phyloP scores from a whole-genome alignment of 179 eudicot species.

The Beta corolliflora region DNA sequence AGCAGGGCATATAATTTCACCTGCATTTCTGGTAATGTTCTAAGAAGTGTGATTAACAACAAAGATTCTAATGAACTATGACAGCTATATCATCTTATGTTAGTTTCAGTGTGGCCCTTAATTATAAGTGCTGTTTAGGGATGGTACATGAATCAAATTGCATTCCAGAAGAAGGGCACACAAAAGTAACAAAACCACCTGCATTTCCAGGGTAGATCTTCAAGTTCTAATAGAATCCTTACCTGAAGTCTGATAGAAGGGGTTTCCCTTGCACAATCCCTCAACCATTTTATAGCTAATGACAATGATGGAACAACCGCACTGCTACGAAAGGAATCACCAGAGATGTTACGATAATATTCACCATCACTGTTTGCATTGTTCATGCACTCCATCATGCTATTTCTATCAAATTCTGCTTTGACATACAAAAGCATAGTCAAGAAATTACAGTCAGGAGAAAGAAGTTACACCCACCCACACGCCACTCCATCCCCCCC shows the following conservation, averaged over 20 bases:
- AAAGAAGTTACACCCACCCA: neutral
- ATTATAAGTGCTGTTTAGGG: neutral
- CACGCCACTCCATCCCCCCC: too few species aligned
- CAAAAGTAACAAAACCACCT: neutral
- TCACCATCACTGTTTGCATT: slow-evolving; percentile 32
- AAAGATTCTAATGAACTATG: neutral
- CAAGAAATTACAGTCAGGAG: neutral
- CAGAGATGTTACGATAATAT: slow-evolving; percentile 25
- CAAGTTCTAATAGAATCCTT: neutral
- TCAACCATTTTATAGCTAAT: slow-evolving; percentile 62
- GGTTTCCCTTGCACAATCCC: slow-evolving; percentile 62
- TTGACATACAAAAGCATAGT: neutral
- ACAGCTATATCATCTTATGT: neutral
- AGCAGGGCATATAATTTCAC: too few species aligned
- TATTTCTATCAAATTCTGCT: slow-evolving; percentile 39
- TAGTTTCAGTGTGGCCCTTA: neutral
- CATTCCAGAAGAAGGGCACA: neutral
- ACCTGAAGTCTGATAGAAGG: slow-evolving; percentile 75
- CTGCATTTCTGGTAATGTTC: too few species aligned
- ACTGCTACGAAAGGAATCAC: slow-evolving; percentile 46
- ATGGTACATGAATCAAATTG: neutral
- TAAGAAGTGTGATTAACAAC: neutral
- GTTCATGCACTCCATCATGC: slow-evolving; percentile 27
- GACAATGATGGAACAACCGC: slow-evolving; percentile 75
- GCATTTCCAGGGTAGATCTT: neutral